Conservation (phyloP, 225 moss, liverwort and hornwort species). For the Pseudoscleropodium purum region DNA sequence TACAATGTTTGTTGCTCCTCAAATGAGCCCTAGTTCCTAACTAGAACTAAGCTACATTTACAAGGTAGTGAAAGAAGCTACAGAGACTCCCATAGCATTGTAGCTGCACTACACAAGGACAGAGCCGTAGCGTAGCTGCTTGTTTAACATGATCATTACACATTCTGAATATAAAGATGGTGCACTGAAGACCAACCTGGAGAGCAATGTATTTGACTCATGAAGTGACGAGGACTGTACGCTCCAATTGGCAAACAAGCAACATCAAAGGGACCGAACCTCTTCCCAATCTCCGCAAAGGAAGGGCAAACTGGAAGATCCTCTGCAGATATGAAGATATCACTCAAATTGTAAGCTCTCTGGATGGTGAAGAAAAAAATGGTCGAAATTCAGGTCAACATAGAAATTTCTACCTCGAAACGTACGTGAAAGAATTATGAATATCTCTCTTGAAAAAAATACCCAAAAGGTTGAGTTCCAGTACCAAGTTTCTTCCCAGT, state of each 20-base stretch:
- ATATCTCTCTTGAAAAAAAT: neutral
- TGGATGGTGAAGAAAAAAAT: neutral
- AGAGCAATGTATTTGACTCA: conserved; percentile 20
- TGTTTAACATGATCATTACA: neutral
- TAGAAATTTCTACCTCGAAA: neutral
- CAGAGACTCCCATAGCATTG: neutral
- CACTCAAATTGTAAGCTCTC: neutral
- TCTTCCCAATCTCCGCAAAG: conserved; percentile 33
- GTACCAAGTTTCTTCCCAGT: conserved; percentile 6
- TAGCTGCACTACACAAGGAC: neutral
- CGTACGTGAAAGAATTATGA: neutral
- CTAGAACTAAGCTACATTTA: neutral
- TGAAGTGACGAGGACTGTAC: conserved; percentile 23
- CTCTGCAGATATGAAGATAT: conserved; percentile 8
- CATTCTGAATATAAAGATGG: neutral
- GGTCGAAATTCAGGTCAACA: neutral
- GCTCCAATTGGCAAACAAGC: conserved; percentile 35
- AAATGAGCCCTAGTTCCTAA: neutral
- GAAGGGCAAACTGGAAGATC: conserved; percentile 27
- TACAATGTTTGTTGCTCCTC: neutral
- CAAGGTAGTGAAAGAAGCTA: neutral
- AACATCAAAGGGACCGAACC: conserved; percentile 25
- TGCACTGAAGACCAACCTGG: conserved; percentile 13
- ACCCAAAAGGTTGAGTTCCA: neutral
- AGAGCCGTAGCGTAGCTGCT: neutral